phyloP scores from a whole-genome alignment of 83 land plant genomes.

The Thuja plicata region DNA sequence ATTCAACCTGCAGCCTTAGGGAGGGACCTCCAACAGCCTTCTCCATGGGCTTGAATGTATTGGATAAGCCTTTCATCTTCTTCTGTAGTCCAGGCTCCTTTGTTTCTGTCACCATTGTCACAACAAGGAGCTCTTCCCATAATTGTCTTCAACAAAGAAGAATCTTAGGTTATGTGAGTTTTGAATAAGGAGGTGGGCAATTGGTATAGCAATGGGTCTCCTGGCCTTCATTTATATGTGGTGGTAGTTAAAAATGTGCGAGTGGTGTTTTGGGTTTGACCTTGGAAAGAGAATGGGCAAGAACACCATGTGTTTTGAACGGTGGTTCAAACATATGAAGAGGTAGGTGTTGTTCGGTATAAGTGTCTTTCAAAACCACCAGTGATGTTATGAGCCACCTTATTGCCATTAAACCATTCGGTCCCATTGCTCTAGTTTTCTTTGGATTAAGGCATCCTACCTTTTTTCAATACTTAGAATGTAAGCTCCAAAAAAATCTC shows the following conservation, averaged over 20 bases:
- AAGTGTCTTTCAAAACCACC: conserved; percentile 4
- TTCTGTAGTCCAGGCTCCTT: conserved; percentile 25
- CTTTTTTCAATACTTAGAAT: too few species aligned
- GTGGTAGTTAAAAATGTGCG: not conserved
- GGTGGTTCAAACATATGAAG: not conserved
- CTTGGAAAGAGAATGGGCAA: not conserved
- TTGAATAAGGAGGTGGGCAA: not conserved
- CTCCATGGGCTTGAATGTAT: conserved; percentile 19
- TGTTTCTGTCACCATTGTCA: conserved; percentile 23
- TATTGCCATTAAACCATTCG: not conserved
- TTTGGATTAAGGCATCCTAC: too few species aligned
- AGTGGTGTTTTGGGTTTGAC: not conserved
- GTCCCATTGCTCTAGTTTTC: not conserved
- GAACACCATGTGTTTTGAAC: not conserved
- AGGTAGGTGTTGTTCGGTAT: conserved; percentile 9
- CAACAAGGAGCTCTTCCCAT: conserved; percentile 15
- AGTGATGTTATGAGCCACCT: not conserved
- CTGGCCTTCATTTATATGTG: not conserved
- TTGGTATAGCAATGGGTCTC: not conserved
- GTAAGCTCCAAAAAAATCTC: too few species aligned
- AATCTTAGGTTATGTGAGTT: not conserved
- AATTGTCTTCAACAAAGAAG: not conserved
- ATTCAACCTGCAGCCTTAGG: conserved; percentile 23
- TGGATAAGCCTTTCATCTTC: conserved; percentile 21
- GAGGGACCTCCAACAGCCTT: conserved; percentile 24